These are phyloP conservation scores for Fusarium scirpi DNA, from an alignment of 2,329 filamentous ascomycete genomes.

Conservation along the genomic window DNA sequence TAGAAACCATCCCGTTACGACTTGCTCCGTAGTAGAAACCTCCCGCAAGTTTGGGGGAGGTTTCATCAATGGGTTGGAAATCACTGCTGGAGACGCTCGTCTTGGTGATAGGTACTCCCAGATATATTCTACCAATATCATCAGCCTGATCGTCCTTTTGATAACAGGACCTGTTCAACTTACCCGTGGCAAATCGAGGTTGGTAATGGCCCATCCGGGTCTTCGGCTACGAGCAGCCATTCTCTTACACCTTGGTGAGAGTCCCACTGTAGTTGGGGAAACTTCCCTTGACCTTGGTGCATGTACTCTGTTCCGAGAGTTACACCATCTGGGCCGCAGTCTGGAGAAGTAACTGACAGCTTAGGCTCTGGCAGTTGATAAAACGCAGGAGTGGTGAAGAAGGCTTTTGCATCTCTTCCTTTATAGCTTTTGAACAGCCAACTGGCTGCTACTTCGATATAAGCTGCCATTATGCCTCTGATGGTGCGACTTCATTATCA, in stretches of 20 bases:
- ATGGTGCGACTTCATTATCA: not conserved
- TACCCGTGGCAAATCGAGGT: conserved; percentile 61
- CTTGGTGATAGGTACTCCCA: conserved; percentile 41
- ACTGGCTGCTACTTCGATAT: conserved; percentile 53
- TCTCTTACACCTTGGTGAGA: conserved; percentile 53
- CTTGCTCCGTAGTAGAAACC: conserved; percentile 62
- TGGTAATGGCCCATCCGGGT: conserved; percentile 60
- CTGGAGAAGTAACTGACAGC: conserved; percentile 55
- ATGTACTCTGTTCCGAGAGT: conserved; percentile 55
- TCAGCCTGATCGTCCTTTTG: not conserved
- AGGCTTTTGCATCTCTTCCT: conserved; percentile 55
- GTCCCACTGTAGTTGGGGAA: conserved; percentile 58
- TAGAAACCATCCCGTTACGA: conserved; percentile 57
- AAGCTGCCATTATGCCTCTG: conserved; percentile 37
- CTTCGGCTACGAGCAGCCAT: conserved; percentile 61
- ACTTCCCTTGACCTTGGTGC: conserved; percentile 52
- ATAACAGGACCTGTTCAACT: conserved; percentile 18
- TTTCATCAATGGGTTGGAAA: conserved; percentile 51
- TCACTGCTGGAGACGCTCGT: conserved; percentile 47
- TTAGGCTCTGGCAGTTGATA: conserved; percentile 50
- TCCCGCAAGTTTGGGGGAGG: conserved; percentile 52
- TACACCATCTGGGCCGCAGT: conserved; percentile 54
- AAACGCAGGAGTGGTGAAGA: conserved; percentile 54
- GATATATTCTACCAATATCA: conserved; percentile 35
- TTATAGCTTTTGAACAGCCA: conserved; percentile 56